Evolutionary conservation across 2,329 filamentous ascomycete genomes (phyloP).

Genomic region (Onygenales sp.): DNA sequence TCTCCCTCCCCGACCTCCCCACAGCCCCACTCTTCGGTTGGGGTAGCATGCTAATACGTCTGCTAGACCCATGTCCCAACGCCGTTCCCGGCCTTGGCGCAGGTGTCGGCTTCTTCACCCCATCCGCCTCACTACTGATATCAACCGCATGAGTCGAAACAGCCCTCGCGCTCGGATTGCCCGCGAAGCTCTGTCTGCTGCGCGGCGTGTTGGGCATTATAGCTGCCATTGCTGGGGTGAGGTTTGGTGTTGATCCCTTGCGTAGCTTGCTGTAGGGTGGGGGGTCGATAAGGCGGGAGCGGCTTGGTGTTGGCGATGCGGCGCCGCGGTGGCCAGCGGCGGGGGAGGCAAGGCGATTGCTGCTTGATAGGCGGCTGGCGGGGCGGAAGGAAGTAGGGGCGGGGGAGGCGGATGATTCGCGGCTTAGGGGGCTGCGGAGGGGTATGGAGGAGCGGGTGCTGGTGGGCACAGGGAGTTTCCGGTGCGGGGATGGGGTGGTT

Average conservation of each 20-base stretch:
- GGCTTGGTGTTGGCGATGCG: conserved; percentile 24
- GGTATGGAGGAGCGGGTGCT: conserved; percentile 31
- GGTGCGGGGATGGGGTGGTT: conserved; percentile 49
- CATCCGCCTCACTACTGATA: neutral
- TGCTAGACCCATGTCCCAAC: conserved; percentile 27
- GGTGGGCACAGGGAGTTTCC: conserved; percentile 23
- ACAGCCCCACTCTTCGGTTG: conserved; percentile 3
- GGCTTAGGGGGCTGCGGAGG: conserved; percentile 31
- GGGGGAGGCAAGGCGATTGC: conserved; percentile 6
- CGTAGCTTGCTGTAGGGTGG: conserved; percentile 33
- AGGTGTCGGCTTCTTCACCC: conserved; percentile 1
- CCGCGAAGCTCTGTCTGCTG: conserved; percentile 30
- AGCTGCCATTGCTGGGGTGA: conserved; percentile 2
- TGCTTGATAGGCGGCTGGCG: conserved; percentile 19
- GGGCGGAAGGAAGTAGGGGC: conserved; percentile 21
- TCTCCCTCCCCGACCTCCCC: conserved; percentile 20
- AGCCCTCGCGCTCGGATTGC: conserved; percentile 15
- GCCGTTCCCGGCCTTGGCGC: conserved; percentile 26
- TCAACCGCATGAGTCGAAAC: conserved; percentile 1
- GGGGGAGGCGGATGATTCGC: conserved; percentile 34
- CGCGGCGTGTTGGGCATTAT: conserved; percentile 22
- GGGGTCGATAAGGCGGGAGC: conserved; percentile 26
- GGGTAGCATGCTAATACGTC: conserved; percentile 32
- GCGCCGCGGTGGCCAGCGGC: conserved; percentile 18
- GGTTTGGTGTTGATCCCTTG: conserved; percentile 13